Base-by-base conservation (phyloP, 2,329 filamentous ascomycete species). In the Curvularia sp. region DNA sequence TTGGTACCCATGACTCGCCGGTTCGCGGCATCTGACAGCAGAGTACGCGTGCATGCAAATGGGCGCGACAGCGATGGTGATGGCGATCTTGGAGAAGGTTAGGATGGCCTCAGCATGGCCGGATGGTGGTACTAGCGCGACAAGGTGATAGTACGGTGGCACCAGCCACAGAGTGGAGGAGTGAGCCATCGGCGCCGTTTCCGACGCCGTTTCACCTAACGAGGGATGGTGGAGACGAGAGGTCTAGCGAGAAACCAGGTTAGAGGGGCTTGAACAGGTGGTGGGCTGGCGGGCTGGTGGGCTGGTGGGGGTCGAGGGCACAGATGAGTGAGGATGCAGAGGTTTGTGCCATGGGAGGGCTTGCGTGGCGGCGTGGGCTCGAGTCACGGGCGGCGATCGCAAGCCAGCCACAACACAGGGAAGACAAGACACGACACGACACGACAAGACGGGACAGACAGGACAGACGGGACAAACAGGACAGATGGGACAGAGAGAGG, bases 121-220 rank as follows among this genome's bases (percentile, higher is more conserved):
- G 32, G 32, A 13, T n/a, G 6, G 30, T 25, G 19, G 28, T 19
- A 12, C 28, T 27, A 27, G 27, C 19, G 12, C 27, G 39, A 30
- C 13, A 1, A 15, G 4, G 32, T 34, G 32, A 12, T 34, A 34
- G 32, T 34, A 13, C 5, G n/a, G n/a, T n/a, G n/a, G n/a, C 34
- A 36, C 15, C 34, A 36, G 34, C 34, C 34, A 36, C 34, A 18
- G 34, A 10, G 15, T 23, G 13, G 23, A 15, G 39, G 7, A 18
- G 13, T 3, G 3, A 18, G 10, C n/a, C 23, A 27, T 45, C 28
- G 39, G 39, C 19, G 13, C 49, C 39, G 30, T 45, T 45, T 52
- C 39, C 41, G 41, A 28, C 49, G 41, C 39, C 28, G 49, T 45
- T 52, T 45, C 49, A 45, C 21, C 13, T 43, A 45, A 30, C 28